Conservation (phyloP, 306 rosid genomes). For the Inga leiocalycina region DNA sequence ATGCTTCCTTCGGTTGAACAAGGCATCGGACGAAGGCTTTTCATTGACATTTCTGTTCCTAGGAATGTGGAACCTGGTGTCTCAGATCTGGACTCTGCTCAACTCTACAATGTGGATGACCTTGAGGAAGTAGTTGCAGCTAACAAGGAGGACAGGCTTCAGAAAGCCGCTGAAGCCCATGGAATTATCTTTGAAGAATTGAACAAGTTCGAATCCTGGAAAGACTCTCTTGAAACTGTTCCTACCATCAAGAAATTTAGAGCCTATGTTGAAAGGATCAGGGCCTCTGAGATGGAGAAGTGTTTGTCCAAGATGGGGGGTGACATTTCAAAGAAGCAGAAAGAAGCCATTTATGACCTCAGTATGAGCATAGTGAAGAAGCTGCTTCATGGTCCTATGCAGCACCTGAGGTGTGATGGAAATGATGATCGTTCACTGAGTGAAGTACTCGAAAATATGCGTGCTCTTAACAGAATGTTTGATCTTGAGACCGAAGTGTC, state of each 20-base stretch:
- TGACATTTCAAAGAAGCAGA: slow-evolving; percentile 65
- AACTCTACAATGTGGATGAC: slow-evolving; percentile 84
- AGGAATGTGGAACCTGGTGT: slow-evolving; percentile 77
- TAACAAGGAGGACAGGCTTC: slow-evolving; percentile 78
- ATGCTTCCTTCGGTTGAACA: slow-evolving; percentile 52
- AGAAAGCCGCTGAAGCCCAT: slow-evolving; percentile 72
- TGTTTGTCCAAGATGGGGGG: slow-evolving; percentile 80
- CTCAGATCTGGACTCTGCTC: slow-evolving; percentile 59
- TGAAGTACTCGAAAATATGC: slow-evolving; percentile 84
- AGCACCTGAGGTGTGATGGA: slow-evolving; percentile 80
- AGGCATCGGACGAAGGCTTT: slow-evolving; percentile 52
- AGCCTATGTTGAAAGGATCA: slow-evolving; percentile 76
- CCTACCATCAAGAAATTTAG: slow-evolving; percentile 91
- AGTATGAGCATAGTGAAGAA: slow-evolving; percentile 77
- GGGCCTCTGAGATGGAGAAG: slow-evolving; percentile 79
- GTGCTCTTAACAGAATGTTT: slow-evolving; percentile 87
- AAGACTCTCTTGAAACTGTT: slow-evolving; percentile 80
- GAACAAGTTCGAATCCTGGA: slow-evolving; percentile 80
- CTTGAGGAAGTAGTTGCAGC: slow-evolving; percentile 89
- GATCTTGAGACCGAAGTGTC: slow-evolving; percentile 78
- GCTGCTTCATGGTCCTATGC: slow-evolving; percentile 91
- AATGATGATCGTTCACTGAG: slow-evolving; percentile 47
- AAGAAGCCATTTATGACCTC: slow-evolving; percentile 72
- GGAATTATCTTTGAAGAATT: slow-evolving; percentile 66
- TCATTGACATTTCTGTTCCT: slow-evolving; percentile 86